Conservation (phyloP, 306 rosid species). For the Rubus idaeus region DNA sequence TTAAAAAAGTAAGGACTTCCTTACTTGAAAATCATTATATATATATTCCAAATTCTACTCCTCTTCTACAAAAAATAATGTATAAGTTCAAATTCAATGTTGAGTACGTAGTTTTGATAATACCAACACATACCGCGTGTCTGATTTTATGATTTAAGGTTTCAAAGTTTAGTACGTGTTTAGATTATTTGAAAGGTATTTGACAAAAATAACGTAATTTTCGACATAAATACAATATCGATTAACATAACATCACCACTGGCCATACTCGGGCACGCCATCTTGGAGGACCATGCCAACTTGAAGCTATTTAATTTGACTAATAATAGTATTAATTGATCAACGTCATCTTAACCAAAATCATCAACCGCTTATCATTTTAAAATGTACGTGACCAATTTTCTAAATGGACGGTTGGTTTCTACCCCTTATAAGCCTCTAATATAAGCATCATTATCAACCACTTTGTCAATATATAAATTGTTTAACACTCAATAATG, state of each 20-base stretch:
- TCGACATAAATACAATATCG: neutral
- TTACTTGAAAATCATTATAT: too few species aligned
- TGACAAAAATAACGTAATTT: neutral
- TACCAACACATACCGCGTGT: too few species aligned
- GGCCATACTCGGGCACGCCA: conserved; percentile 1
- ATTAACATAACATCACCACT: neutral
- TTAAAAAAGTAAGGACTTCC: too few species aligned
- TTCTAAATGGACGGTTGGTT: neutral
- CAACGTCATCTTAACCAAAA: neutral
- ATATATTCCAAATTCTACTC: too few species aligned
- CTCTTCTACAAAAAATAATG: too few species aligned
- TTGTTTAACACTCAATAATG: neutral
- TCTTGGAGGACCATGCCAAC: neutral
- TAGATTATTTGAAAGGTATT: too few species aligned
- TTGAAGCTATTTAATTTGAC: neutral
- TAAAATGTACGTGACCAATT: neutral
- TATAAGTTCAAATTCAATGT: too few species aligned
- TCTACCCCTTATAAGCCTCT: neutral
- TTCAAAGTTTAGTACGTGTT: neutral
- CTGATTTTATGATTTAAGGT: neutral
- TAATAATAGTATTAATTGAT: neutral
- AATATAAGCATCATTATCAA: neutral
- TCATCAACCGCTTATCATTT: neutral
- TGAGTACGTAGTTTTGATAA: too few species aligned
- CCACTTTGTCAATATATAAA: neutral